A percentile compares a stretch with the other conserved stretches of the same genome.
Conservation (phyloP, 1,139 yeast genomes). For the Hansenula sp. region DNA sequence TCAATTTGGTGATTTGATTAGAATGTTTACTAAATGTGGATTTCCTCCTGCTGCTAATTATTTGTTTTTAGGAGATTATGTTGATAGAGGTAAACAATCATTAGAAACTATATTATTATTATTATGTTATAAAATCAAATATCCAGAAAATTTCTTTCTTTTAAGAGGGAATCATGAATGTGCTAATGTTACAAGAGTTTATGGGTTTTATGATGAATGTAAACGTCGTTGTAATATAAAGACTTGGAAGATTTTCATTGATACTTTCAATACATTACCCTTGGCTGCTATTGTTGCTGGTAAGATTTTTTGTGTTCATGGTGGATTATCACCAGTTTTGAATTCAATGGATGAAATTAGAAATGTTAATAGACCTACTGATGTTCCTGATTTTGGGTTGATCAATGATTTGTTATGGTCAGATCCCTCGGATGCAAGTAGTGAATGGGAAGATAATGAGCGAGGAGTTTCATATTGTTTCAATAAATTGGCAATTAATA, state of each 20-base stretch:
- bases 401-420: slow-evolving; percentile 93
- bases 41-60: slow-evolving; percentile 97
- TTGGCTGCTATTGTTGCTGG: slow-evolving; percentile 95
- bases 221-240: slow-evolving; percentile 88
- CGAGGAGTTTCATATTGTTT: slow-evolving; percentile 97
- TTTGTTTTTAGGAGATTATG: slow-evolving; percentile 91
- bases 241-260: slow-evolving; percentile 91
- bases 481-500: slow-evolving; percentile 87
- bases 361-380: slow-evolving; percentile 90
- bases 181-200: slow-evolving; percentile 92
- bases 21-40: slow-evolving; percentile 93
- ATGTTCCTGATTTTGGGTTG: slow-evolving; percentile 94
- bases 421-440: slow-evolving; percentile 91
- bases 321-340: slow-evolving; percentile 90
- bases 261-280: slow-evolving; percentile 91
- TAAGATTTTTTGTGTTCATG: slow-evolving; percentile 95
- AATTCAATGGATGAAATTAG: slow-evolving; percentile 90
- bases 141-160: slow-evolving; percentile 92
- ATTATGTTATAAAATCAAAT: slow-evolving; percentile 88
- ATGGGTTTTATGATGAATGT: slow-evolving; percentile 97
- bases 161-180: slow-evolving; percentile 96
- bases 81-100: slow-evolving; percentile 94
- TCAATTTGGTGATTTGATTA: slow-evolving; percentile 85
- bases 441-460: slow-evolving; percentile 98
- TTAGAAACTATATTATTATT: slow-evolving; percentile 83